Conservation (phyloP, 1,139 yeast species). For the Saccharomyces hybrid region DNA sequence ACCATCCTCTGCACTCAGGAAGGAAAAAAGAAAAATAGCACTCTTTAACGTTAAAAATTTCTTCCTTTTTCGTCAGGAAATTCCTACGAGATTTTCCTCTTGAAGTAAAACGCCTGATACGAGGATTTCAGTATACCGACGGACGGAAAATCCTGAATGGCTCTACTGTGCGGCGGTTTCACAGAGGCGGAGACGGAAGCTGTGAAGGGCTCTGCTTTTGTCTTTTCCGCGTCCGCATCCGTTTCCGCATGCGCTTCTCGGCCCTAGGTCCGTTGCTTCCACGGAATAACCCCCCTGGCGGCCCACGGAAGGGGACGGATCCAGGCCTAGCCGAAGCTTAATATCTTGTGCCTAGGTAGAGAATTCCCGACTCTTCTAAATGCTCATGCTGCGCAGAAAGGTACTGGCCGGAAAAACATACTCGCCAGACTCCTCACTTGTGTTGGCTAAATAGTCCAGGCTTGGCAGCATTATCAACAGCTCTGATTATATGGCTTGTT, state of each 20-base stretch:
- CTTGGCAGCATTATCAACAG: not conserved
- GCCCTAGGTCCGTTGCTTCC: not conserved
- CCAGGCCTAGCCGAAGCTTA: not conserved
- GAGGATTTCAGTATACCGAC: not conserved
- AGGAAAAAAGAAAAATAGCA: not conserved
- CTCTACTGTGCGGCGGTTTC: not conserved
- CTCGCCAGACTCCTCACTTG: not conserved
- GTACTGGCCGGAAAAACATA: not conserved
- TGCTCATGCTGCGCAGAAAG: not conserved
- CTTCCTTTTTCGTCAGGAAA: not conserved
- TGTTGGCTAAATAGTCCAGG: not conserved
- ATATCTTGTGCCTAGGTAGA: not conserved
- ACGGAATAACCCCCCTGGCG: not conserved
- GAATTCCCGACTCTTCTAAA: not conserved
- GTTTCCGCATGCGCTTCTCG: not conserved
- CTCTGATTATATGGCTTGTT: not conserved
- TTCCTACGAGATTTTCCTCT: not conserved
- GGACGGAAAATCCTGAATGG: not conserved
- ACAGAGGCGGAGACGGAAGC: not conserved
- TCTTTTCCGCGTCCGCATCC: not conserved
- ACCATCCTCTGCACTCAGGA: too few relatives aligned
- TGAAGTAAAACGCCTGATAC: not conserved
- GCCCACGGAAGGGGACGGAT: too few relatives aligned
- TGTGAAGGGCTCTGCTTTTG: not conserved
- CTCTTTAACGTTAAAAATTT: not conserved